These are phyloP conservation scores for Metschnikowia colocasiae DNA, from an alignment of 805 yeast species.

Conservation along the genomic window DNA sequence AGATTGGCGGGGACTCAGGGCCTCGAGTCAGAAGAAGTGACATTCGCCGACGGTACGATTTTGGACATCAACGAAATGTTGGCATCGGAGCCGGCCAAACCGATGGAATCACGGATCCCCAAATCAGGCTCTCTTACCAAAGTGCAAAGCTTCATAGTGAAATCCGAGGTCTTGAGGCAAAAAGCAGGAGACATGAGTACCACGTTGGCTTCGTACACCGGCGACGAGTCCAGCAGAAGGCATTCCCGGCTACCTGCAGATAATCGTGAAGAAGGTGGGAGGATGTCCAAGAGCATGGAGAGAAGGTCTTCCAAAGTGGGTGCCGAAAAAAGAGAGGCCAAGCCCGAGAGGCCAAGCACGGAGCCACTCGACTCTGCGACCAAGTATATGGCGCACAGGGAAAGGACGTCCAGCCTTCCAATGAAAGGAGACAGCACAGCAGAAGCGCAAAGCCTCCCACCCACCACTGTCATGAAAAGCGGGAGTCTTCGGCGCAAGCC, in stretches of 20 bases:
- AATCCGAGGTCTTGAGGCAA: conserved; percentile 16
- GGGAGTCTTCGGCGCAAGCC: background rate
- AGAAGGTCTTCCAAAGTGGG: background rate
- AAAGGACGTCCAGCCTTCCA: background rate
- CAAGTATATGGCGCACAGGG: background rate
- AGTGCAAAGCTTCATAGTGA: conserved; percentile 29
- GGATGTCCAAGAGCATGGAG: background rate
- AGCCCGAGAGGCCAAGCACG: background rate
- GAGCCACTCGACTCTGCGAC: background rate
- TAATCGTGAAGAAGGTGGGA: background rate
- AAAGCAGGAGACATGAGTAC: conserved; percentile 16
- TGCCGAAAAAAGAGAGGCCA: background rate
- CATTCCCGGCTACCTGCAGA: background rate
- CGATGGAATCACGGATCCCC: conserved; percentile 8
- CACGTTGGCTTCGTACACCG: conserved; percentile 9
- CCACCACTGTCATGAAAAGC: background rate
- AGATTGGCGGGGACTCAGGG: conserved; percentile 8
- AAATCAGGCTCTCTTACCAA: conserved; percentile 30
- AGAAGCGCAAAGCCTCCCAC: background rate
- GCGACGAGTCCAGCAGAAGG: conserved; percentile 4
- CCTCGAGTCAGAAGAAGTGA: conserved; percentile 13
- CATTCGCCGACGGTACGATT: conserved; percentile 17
- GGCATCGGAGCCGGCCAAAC: conserved; percentile 15
- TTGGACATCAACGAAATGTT: conserved; percentile 19
- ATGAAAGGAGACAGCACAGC: background rate